Conservation (phyloP, 2,329 filamentous ascomycete species). For the Neonectria magnoliae region DNA sequence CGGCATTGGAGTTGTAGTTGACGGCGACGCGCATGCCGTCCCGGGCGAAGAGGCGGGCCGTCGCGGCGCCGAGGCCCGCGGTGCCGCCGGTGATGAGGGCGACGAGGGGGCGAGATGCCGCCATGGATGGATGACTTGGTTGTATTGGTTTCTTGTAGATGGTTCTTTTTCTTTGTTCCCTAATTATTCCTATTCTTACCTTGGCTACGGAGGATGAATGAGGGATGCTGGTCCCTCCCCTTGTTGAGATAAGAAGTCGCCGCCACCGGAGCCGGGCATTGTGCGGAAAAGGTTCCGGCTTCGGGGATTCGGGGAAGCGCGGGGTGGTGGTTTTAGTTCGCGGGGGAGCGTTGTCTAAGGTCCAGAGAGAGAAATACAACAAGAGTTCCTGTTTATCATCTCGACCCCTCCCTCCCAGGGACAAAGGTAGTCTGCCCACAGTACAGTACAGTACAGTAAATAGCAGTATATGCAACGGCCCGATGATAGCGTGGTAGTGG, state of each 20-base stretch:
- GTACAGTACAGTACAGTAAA: too few species aligned
- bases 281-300: background rate
- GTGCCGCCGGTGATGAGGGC: conserved; percentile 62
- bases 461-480: too few species aligned
- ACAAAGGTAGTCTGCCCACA: too few species aligned
- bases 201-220: background rate
- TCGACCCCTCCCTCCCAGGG: background rate
- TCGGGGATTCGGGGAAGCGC: conserved; percentile 9
- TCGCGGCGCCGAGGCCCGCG: conserved; percentile 76
- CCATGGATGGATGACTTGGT: conserved; percentile 2
- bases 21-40: conserved; percentile 76
- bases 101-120: conserved; percentile 42
- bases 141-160: background rate
- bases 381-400: background rate
- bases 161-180: background rate
- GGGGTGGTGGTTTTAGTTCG: background rate
- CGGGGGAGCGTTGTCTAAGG: background rate
- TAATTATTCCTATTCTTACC: background rate
- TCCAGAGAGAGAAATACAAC: background rate
- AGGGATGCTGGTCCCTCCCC: conserved; percentile 11
- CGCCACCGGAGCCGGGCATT: background rate
- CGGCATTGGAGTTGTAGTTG: conserved; percentile 74
- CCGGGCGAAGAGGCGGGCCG: conserved; percentile 73
- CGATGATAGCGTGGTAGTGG: too few species aligned
- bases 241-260: background rate